Evolutionary conservation across 805 yeast species (phyloP).

Genomic region (Phaffomyces opuntiae): DNA sequence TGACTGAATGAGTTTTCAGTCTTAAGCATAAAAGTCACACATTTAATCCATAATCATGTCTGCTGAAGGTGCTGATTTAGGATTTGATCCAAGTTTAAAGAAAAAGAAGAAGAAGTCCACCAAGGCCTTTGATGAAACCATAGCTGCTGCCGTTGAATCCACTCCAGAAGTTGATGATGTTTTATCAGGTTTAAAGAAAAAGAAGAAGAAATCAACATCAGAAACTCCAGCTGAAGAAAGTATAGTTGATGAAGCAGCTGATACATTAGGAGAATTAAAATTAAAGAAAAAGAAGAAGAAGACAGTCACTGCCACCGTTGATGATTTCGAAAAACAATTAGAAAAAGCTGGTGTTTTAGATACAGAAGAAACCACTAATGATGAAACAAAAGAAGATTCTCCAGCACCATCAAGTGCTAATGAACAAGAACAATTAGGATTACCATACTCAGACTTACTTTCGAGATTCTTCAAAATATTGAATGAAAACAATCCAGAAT

Average conservation of each 20-base stretch:
- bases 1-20: too few relatives aligned
- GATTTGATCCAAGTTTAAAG: constrained; percentile 69
- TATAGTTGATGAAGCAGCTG: constrained; percentile 39
- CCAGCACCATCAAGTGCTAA: constrained; percentile 15
- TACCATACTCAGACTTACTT: constrained; percentile 71
- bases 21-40: too few relatives aligned
- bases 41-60: too few relatives aligned
- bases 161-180: constrained; percentile 51
- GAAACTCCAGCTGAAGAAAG: constrained; percentile 30
- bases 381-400: constrained; percentile 16
- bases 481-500: constrained; percentile 92
- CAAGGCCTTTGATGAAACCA: constrained; percentile 34
- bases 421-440: constrained; percentile 42
- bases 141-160: constrained; percentile 31
- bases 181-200: constrained; percentile 74
- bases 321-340: constrained; percentile 83
- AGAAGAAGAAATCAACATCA: constrained; percentile 63
- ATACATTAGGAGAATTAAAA: constrained; percentile 62
- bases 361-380: constrained; percentile 9
- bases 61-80: constrained; percentile 27
- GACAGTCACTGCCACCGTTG: constrained; percentile 50
- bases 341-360: constrained; percentile 81
- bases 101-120: constrained; percentile 70
- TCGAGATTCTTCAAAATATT: constrained; percentile 80
- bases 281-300: constrained; percentile 84